Percentiles rank a stretch among this genome's conserved stretches.
Evolutionary conservation across 202 grass and related monocot species (phyloP).

Genomic region (Carex arenaria): DNA sequence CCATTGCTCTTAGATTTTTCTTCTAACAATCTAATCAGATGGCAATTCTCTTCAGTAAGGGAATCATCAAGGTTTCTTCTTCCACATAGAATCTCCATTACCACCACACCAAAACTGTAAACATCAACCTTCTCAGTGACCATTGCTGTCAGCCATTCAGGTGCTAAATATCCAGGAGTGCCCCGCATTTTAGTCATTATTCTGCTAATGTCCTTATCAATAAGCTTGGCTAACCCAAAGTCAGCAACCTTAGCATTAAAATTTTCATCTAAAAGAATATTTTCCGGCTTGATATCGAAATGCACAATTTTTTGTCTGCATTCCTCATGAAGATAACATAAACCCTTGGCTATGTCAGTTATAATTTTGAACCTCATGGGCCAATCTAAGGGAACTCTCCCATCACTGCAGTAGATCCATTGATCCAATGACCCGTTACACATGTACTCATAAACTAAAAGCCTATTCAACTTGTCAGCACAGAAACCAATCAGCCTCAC

Average conservation of each 20-base stretch:
- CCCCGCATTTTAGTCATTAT: constrained; percentile 32
- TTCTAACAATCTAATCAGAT: constrained; percentile 30
- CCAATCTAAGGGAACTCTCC: constrained; percentile 28
- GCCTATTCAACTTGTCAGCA: background rate
- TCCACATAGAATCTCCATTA: constrained; percentile 37
- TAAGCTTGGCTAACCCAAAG: constrained; percentile 46
- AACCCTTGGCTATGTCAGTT: constrained; percentile 28
- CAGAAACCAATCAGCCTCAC: constrained; percentile 23
- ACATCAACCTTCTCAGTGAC: constrained; percentile 52
- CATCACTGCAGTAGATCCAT: constrained; percentile 28
- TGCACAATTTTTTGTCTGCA: constrained; percentile 42
- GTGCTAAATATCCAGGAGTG: constrained; percentile 41
- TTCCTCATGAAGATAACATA: constrained; percentile 52
- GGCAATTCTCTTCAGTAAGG: constrained; percentile 1
- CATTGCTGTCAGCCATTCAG: constrained; percentile 36
- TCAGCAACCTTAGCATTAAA: constrained; percentile 46
- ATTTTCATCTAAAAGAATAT: constrained; percentile 47
- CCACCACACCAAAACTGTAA: constrained; percentile 44
- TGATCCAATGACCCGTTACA: constrained; percentile 24
- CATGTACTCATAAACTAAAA: constrained; percentile 33
- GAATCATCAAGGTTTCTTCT: constrained; percentile 39
- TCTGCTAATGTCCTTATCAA: constrained; percentile 26
- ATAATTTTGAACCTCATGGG: constrained; percentile 43
- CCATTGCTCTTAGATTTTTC: constrained; percentile 19
- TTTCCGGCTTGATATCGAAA: constrained; percentile 40